These are phyloP conservation scores for Verticillium zaregamsianum DNA, from an alignment of 2,329 filamentous ascomycete genomes.

Conservation along the genomic window DNA sequence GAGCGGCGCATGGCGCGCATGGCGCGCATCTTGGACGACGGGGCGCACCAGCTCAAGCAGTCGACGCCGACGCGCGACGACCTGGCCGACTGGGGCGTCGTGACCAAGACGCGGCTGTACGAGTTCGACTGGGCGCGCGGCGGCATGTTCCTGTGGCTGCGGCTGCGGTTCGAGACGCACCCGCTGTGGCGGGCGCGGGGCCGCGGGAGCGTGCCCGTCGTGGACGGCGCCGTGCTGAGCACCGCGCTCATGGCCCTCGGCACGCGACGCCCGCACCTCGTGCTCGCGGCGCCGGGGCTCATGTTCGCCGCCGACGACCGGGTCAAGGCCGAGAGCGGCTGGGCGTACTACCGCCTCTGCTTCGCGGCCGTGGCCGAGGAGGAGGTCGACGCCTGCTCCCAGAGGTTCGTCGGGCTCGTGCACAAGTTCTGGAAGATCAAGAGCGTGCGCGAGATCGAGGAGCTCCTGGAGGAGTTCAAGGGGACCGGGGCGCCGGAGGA, in stretches of 20 bases:
- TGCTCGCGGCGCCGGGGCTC: constrained; percentile 65
- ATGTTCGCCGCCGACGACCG: constrained; percentile 69
- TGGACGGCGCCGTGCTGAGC: constrained; percentile 53
- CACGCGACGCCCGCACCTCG: constrained; percentile 63
- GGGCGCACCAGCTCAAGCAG: constrained; percentile 61
- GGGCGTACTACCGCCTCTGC: constrained; percentile 73
- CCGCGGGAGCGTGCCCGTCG: constrained; percentile 27
- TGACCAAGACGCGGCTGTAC: constrained; percentile 70
- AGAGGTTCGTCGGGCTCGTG: constrained; percentile 64
- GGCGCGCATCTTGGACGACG: constrained; percentile 68
- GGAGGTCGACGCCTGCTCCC: constrained; percentile 57
- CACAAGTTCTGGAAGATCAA: constrained; percentile 75
- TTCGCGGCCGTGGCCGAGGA: constrained; percentile 79
- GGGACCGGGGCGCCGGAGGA: constrained; percentile 9
- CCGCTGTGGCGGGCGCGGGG: constrained; percentile 53
- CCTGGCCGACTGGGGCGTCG: constrained; percentile 67
- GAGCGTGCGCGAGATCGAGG: constrained; percentile 60
- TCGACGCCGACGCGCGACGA: constrained; percentile 39
- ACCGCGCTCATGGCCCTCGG: constrained; percentile 68
- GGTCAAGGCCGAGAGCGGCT: constrained; percentile 55
- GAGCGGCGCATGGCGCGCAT: constrained; percentile 80
- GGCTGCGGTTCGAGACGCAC: constrained; percentile 67
- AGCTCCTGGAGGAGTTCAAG: constrained; percentile 41
- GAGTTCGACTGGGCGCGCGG: constrained; percentile 76
- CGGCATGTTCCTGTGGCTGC: constrained; percentile 91